Percentiles rank a stretch among this genome's conserved stretches.
Evolutionary conservation across 2,329 filamentous ascomycete genomes (phyloP).

Genomic region (Biscogniauxia marginata): DNA sequence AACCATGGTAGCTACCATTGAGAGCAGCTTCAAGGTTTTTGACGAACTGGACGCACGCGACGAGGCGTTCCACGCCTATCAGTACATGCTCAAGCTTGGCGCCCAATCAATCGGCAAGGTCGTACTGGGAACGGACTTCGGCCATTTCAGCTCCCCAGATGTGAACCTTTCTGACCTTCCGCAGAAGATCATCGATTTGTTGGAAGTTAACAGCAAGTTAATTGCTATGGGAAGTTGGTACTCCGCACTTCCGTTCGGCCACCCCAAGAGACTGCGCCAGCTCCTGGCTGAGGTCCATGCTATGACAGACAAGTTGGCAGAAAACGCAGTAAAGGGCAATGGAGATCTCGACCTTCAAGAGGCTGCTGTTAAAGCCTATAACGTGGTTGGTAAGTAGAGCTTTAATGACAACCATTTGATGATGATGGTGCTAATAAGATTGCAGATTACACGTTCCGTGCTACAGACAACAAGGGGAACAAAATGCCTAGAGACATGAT

Average conservation of each 20-base stretch:
- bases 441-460: slow-evolving; percentile 51
- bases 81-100: slow-evolving; percentile 49
- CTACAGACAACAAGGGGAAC: slow-evolving; percentile 52
- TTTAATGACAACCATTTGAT: not conserved
- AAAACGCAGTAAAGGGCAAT: slow-evolving; percentile 36
- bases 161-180: slow-evolving; percentile 53
- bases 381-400: slow-evolving; percentile 33
- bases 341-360: slow-evolving; percentile 45
- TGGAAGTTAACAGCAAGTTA: slow-evolving; percentile 60
- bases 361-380: slow-evolving; percentile 48
- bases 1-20: slow-evolving; percentile 54
- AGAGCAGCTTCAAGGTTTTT: slow-evolving; percentile 49
- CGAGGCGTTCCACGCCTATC: slow-evolving; percentile 49
- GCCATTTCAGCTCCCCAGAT: slow-evolving; percentile 44
- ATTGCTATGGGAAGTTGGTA: slow-evolving; percentile 57
- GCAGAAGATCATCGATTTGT: slow-evolving; percentile 44
- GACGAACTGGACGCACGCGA: slow-evolving; percentile 49
- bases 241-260: slow-evolving; percentile 54
- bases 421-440: not conserved
- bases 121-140: slow-evolving; percentile 44
- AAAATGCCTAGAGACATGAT: slow-evolving; percentile 48
- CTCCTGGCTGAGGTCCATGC: slow-evolving; percentile 33
- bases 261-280: slow-evolving; percentile 44
- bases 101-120: slow-evolving; percentile 45
- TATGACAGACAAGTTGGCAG: slow-evolving; percentile 40